Evolutionary conservation across 371 early-diverging fungal genomes (phyloP).

Genomic region (Syncephalastrum monosporum): DNA sequence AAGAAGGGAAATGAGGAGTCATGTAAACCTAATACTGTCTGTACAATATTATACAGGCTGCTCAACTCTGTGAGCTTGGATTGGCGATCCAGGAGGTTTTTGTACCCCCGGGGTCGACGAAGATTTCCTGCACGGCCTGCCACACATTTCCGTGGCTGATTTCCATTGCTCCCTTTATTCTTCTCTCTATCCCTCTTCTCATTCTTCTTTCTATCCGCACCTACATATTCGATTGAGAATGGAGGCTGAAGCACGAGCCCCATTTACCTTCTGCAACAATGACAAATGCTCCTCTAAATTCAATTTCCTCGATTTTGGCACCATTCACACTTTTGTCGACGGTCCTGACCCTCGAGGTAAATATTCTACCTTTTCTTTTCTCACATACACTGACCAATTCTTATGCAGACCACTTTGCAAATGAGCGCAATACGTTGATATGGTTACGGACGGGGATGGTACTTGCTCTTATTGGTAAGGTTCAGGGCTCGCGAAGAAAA

Average conservation of each 20-base stretch:
- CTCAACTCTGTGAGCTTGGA: too few species aligned
- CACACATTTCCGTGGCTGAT: too few species aligned
- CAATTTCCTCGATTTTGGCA: slow-evolving; percentile 32
- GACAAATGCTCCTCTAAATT: slow-evolving; percentile 32
- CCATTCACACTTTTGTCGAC: slow-evolving; percentile 33
- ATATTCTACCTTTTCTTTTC: too few species aligned
- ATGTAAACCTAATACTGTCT: too few species aligned
- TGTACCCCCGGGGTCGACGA: too few species aligned
- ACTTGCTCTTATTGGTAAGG: slow-evolving; percentile 30
- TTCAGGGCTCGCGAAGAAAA: background rate
- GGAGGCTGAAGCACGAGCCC: slow-evolving; percentile 25
- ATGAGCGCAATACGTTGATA: slow-evolving; percentile 39
- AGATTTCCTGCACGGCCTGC: too few species aligned
- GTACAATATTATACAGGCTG: too few species aligned
- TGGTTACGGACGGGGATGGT: slow-evolving; percentile 40
- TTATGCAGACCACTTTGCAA: slow-evolving; percentile 32
- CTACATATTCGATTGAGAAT: background rate
- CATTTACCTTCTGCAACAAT: slow-evolving; percentile 32
- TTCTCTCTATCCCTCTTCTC: background rate
- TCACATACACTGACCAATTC: too few species aligned
- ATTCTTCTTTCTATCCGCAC: background rate
- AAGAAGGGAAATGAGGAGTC: too few species aligned
- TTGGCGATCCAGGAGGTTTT: too few species aligned
- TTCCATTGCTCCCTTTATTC: slow-evolving; percentile 1
- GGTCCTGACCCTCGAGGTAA: slow-evolving; percentile 42